These are phyloP conservation scores for Whalleya microplaca DNA, from an alignment of 2,329 filamentous ascomycete genomes.

Conservation along the genomic window DNA sequence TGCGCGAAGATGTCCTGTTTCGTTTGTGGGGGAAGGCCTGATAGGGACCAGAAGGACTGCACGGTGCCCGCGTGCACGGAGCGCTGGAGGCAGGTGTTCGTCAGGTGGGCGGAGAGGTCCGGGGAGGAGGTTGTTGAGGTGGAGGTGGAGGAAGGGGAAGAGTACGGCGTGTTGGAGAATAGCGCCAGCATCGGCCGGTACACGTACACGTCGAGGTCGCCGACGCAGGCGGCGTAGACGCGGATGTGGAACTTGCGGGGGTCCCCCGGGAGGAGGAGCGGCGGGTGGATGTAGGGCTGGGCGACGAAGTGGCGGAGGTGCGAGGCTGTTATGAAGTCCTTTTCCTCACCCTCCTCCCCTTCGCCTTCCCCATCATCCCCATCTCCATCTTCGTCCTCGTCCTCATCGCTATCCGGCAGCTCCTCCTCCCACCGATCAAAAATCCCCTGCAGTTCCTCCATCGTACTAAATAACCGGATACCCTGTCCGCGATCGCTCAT, in stretches of 20 bases:
- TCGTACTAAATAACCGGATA: conserved; percentile 84
- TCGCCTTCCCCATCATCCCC: conserved; percentile 65
- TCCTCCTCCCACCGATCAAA: conserved; percentile 90
- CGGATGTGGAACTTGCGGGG: conserved; percentile 92
- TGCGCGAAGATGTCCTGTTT: conserved; percentile 70
- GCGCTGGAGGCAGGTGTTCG: conserved; percentile 91
- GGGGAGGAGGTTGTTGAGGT: conserved; percentile 58
- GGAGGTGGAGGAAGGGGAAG: conserved; percentile 58
- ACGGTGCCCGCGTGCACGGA: conserved; percentile 67
- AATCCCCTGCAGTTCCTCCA: conserved; percentile 80
- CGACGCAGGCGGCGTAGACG: conserved; percentile 83
- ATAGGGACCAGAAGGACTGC: conserved; percentile 73
- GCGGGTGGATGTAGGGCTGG: conserved; percentile 91
- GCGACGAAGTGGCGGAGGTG: conserved; percentile 95
- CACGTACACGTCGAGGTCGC: conserved; percentile 79
- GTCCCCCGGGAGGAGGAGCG: conserved; percentile 70
- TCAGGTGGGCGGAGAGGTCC: conserved; percentile 79
- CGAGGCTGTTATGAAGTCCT: conserved; percentile 73
- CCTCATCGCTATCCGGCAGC: conserved; percentile 67
- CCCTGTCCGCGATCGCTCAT: conserved; percentile 98
- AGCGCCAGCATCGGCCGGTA: conserved; percentile 91
- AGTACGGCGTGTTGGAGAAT: conserved; percentile 79
- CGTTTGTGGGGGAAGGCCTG: conserved; percentile 42
- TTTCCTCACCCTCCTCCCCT: conserved; percentile 44
- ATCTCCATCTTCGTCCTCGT: conserved; percentile 55